Conservation (phyloP, 2,329 filamentous ascomycete genomes). For the Aureobasidium uvarum region DNA sequence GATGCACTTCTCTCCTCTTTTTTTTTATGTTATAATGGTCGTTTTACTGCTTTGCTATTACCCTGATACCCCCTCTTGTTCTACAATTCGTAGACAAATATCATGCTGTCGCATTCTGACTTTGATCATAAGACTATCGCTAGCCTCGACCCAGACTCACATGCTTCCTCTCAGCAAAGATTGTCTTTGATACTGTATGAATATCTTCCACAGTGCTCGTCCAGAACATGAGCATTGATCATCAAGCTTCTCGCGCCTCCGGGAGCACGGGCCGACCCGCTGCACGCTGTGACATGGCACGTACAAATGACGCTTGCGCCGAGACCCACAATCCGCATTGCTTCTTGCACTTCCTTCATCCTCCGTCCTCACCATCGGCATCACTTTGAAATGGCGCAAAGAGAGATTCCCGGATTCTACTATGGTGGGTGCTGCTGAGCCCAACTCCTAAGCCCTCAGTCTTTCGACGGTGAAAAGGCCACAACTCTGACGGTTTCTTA, state of each 20-base stretch:
- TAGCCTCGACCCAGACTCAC: too few relatives aligned
- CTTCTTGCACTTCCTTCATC: not conserved
- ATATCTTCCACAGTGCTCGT: not conserved
- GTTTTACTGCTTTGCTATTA: not conserved
- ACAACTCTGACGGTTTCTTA: not conserved
- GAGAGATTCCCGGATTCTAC: slow-evolving; percentile 47
- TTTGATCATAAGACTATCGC: not conserved
- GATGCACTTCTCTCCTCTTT: not conserved
- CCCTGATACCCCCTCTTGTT: slow-evolving; percentile 16
- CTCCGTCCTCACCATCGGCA: not conserved
- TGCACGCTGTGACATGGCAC: not conserved
- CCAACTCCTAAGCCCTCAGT: not conserved
- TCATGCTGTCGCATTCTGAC: not conserved
- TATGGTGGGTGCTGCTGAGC: slow-evolving; percentile 37
- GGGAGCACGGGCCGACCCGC: not conserved
- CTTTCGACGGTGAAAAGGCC: not conserved
- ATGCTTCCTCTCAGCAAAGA: too few relatives aligned
- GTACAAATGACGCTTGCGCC: slow-evolving; percentile 1
- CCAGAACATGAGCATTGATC: not conserved
- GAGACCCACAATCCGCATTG: not conserved
- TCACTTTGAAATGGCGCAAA: slow-evolving; percentile 1
- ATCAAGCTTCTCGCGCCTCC: not conserved
- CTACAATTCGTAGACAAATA: not conserved
- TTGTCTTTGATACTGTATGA: too few relatives aligned
- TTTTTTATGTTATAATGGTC: slow-evolving; percentile 20